These are phyloP conservation scores for Pseudopyricularia javanii DNA, from an alignment of 2,329 filamentous ascomycete genomes.

Conservation along the genomic window DNA sequence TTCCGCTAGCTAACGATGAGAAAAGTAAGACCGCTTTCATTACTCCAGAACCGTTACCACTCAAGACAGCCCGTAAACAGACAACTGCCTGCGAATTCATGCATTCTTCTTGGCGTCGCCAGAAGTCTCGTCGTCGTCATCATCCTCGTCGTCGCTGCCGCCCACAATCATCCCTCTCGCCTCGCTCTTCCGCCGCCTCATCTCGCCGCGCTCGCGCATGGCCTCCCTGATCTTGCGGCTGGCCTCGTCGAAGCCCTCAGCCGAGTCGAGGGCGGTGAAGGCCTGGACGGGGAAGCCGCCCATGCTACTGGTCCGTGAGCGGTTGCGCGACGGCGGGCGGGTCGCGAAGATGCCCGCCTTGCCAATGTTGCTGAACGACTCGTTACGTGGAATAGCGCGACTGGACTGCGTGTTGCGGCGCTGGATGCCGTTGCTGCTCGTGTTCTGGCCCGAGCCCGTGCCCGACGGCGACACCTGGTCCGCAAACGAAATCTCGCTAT, in stretches of 20 bases:
- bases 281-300: constrained; percentile 53
- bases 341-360: constrained; percentile 84
- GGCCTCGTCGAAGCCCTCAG: constrained; percentile 69
- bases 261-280: constrained; percentile 56
- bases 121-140: constrained; percentile 5
- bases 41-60: no score
- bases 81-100: not conserved
- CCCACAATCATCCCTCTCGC: constrained; percentile 5
- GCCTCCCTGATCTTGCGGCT: constrained; percentile 73
- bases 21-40: not conserved
- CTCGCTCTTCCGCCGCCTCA: constrained; percentile 40
- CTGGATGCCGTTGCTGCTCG: constrained; percentile 25
- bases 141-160: constrained; percentile 7
- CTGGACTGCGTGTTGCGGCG: constrained; percentile 36
- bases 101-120: constrained; percentile 3
- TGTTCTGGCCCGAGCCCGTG: constrained; percentile 16
- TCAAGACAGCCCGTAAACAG: not conserved
- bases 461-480: constrained; percentile 4
- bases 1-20: not conserved
- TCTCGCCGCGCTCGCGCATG: constrained; percentile 65
- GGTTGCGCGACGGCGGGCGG: constrained; percentile 63
- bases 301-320: constrained; percentile 58
- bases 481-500: constrained; percentile 34
- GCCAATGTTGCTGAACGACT: constrained; percentile 85
- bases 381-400: constrained; percentile 62